These are phyloP conservation scores for Dryas integrifolia DNA, from an alignment of 331 rosid species.

Conservation along the genomic window DNA sequence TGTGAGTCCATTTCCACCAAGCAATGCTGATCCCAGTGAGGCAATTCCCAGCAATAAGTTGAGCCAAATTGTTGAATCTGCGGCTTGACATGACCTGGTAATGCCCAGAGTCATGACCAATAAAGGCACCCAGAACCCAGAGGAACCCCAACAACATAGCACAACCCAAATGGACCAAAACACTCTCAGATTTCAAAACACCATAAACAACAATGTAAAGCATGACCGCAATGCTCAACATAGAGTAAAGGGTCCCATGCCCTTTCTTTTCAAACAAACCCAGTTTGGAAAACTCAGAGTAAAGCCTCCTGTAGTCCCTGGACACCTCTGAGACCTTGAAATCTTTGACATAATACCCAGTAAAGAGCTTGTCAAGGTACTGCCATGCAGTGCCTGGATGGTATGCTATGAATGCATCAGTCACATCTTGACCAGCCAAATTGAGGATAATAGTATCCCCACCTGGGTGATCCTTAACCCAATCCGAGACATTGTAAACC, in stretches of 20 bases:
- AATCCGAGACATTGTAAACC: conserved; percentile 49
- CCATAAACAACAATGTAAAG: conserved; percentile 34
- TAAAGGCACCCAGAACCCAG: conserved; percentile 66
- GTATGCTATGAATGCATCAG: conserved; percentile 59
- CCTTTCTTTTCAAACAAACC: conserved; percentile 61
- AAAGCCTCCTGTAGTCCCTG: conserved; percentile 49
- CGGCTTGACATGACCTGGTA: conserved; percentile 50
- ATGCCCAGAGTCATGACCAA: conserved; percentile 79
- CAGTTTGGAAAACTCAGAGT: conserved; percentile 34
- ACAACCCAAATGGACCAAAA: conserved; percentile 37
- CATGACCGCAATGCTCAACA: conserved; percentile 15
- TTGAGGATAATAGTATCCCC: conserved; percentile 38
- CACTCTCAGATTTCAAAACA: conserved; percentile 40
- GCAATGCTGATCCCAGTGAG: conserved; percentile 76
- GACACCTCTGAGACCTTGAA: conserved; percentile 59
- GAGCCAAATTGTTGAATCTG: conserved; percentile 47
- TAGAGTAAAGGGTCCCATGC: conserved; percentile 29
- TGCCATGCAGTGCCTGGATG: conserved; percentile 68
- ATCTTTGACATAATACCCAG: conserved; percentile 46
- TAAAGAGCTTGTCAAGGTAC: conserved; percentile 47
- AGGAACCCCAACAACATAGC: conserved; percentile 57
- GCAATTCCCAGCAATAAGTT: conserved; percentile 60
- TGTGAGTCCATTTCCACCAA: conserved; percentile 91
- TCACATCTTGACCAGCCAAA: conserved; percentile 54
- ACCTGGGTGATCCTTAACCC: conserved; percentile 57